A percentile compares a stretch with the other conserved stretches of the same genome.
phyloP scores from a whole-genome alignment of 768 basidiomycete genomes.

The Hygrocybe punicea region DNA sequence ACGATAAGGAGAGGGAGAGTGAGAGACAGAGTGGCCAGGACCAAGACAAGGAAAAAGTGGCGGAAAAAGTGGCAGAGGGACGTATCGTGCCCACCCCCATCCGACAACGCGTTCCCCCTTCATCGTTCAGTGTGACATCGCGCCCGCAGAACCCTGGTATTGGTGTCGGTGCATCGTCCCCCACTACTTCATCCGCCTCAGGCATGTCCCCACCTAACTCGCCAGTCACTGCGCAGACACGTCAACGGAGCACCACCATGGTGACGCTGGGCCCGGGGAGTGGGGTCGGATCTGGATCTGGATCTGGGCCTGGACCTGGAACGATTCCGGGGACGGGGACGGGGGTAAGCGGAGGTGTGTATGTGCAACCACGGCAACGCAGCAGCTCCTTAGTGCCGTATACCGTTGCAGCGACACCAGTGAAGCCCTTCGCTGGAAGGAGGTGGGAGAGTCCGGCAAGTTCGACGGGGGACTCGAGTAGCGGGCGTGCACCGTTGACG shows the following conservation, averaged over 20 bases:
- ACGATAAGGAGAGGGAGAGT: constrained; percentile 19
- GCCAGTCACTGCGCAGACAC: background rate
- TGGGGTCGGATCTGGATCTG: background rate
- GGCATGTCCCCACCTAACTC: background rate
- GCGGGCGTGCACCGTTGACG: constrained; percentile 69
- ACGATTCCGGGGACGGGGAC: background rate
- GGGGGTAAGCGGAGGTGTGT: constrained; percentile 9
- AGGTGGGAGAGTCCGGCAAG: constrained; percentile 72
- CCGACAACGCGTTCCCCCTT: constrained; percentile 51
- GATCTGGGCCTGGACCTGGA: too few species aligned
- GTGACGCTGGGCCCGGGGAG: background rate
- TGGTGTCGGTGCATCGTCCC: constrained; percentile 6
- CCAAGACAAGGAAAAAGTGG: constrained; percentile 22
- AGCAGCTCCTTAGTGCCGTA: constrained; percentile 42
- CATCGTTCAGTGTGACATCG: constrained; percentile 62
- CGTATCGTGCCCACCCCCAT: constrained; percentile 56
- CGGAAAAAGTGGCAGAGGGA: constrained; percentile 20
- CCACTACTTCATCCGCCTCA: background rate
- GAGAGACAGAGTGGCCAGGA: constrained; percentile 8
- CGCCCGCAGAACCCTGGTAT: constrained; percentile 38
- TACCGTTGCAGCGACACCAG: constrained; percentile 7
- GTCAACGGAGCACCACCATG: background rate
- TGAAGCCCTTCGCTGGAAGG: constrained; percentile 55
- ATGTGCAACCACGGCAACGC: constrained; percentile 10
- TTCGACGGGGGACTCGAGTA: constrained; percentile 82